Evolutionary conservation across 345 rosid species (phyloP).

Genomic region (Physaria fendleri): DNA sequence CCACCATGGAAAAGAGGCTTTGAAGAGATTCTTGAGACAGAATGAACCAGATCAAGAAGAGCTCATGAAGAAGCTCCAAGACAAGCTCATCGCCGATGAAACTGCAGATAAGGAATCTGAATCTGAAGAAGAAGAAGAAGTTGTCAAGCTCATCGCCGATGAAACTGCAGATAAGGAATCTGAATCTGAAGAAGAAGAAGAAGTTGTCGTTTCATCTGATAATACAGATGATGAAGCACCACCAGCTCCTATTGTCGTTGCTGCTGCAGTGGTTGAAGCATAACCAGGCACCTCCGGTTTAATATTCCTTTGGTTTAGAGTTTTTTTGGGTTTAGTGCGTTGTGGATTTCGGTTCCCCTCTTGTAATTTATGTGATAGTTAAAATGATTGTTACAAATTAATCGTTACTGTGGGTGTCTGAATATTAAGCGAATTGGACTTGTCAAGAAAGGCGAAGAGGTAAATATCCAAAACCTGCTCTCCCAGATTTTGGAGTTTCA

Average conservation of each 20-base stretch:
- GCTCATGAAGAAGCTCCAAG: slow-evolving; percentile 53
- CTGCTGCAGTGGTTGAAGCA: slow-evolving; percentile 45
- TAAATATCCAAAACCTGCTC: too few species aligned
- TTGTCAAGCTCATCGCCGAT: slow-evolving; percentile 37
- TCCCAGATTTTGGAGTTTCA: neutral
- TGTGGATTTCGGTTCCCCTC: slow-evolving; percentile 12
- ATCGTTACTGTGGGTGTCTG: too few species aligned
- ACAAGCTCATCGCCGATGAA: slow-evolving; percentile 39
- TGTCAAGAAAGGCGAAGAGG: too few species aligned
- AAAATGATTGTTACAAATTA: too few species aligned
- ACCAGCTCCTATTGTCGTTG: slow-evolving; percentile 11
- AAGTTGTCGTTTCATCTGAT: slow-evolving; percentile 40
- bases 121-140: slow-evolving; percentile 31
- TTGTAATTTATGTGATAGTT: slow-evolving; percentile 20
- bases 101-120: slow-evolving; percentile 24
- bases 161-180: slow-evolving; percentile 25
- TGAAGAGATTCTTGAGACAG: slow-evolving; percentile 47
- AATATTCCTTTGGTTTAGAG: slow-evolving; percentile 6
- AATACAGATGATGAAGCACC: slow-evolving; percentile 73
- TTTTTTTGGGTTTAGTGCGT: slow-evolving; percentile 12
- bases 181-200: slow-evolving; percentile 31
- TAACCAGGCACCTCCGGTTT: slow-evolving; percentile 23
- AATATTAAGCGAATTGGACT: too few species aligned
- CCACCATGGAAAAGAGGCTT: slow-evolving; percentile 76
- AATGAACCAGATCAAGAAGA: slow-evolving; percentile 52